Evolutionary conservation across 139 green algal genomes (phyloP).

Genomic region (Tetradesmus lagerheimii): DNA sequence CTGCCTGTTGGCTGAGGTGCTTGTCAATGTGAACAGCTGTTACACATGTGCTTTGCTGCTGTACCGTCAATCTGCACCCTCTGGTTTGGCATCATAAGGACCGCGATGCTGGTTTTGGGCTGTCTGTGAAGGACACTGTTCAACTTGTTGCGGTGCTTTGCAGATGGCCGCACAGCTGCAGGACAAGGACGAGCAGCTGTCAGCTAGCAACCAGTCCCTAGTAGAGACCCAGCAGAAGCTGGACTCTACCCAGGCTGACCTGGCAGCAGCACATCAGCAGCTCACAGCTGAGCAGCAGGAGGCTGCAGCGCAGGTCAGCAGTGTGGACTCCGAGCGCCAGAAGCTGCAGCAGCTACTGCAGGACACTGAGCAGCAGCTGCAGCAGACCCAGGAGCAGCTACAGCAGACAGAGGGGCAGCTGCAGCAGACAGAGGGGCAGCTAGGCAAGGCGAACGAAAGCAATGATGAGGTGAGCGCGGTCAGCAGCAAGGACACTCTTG

Average conservation of each 20-base stretch:
- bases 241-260: slow-evolving; percentile 12
- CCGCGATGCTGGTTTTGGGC: too few species aligned
- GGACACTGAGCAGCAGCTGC: slow-evolving; percentile 6
- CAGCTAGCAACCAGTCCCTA: slow-evolving; percentile 52
- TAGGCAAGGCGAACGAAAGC: neutral
- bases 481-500: neutral
- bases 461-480: neutral
- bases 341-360: slow-evolving; percentile 29
- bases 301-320: neutral
- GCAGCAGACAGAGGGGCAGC: slow-evolving; percentile 6
- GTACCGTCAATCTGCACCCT: too few species aligned
- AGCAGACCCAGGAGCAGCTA: slow-evolving; percentile 24
- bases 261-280: slow-evolving; percentile 39
- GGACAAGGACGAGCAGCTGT: slow-evolving; percentile 40
- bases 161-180: neutral
- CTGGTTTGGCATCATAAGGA: too few species aligned
- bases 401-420: slow-evolving; percentile 31
- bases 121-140: neutral
- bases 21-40: neutral
- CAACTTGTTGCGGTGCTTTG: neutral
- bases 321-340: slow-evolving; percentile 23
- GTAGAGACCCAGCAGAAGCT: slow-evolving; percentile 57
- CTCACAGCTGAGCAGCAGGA: slow-evolving; percentile 33
- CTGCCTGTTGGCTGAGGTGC: neutral
- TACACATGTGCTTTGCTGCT: too few species aligned